Base-by-base conservation (phyloP, 352 stramenopile species). In the Blastocystis hominis region DNA sequence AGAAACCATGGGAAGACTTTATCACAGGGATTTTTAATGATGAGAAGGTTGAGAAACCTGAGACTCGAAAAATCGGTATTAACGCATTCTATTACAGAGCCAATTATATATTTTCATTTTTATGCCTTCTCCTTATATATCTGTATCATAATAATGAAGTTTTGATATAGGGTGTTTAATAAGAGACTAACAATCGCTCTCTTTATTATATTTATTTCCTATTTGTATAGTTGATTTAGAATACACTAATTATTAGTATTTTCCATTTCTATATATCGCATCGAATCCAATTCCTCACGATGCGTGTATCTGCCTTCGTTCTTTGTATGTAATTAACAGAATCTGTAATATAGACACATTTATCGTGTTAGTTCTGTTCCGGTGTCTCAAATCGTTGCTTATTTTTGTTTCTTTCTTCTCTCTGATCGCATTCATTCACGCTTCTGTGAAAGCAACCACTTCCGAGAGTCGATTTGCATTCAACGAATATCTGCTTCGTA, bases 1-100 rank as follows among this genome's bases (percentile, higher is more conserved):
- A 78, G 68, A 24, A 46, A 15, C 38, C 40, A 9, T 78, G 68
- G 68, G 62, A 78, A 3, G 44, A 78, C 42, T 78, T 78, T 36
- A 5, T 61, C 17, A 46, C 59, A 1, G 30, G 36, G 10, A 55
- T 78, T 13, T 61, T 59, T 15, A 62, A 17, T n/a, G 46, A 34
- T 30, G 62, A 59, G 10, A 10, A 17, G 13, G 40, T 78, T 13
- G 42, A 20, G n/a, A 78, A 78, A 61, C 68, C 68, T 30, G 42
- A 62, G 9, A 36, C 40, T 10, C 17, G 36, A 3, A 61, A 40
- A 15, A n/a, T 78, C 17, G 15, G 30, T 6, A 30, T 78, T 30
- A 78, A 78, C 40, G 17, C 62, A 6, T 30, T 78, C 17, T 78
- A 62, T n/a, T 78, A 78, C 34, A 30, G 68, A 3, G 17, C 17